Conservation (phyloP, 2,329 filamentous ascomycete species). For the Paracorniculantispora psalliotae region DNA sequence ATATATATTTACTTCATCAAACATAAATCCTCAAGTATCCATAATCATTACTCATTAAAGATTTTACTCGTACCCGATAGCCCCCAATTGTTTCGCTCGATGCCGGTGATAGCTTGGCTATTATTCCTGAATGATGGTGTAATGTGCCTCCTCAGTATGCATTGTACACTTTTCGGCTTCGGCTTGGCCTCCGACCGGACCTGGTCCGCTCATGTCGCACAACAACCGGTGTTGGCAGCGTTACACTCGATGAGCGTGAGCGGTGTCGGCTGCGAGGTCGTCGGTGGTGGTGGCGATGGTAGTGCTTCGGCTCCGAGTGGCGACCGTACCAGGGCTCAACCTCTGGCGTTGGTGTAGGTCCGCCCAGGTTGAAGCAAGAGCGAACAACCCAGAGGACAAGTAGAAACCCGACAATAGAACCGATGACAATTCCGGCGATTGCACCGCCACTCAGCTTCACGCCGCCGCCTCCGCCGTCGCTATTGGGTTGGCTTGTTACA, state of each 20-base stretch:
- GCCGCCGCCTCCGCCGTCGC: slow-evolving; percentile 16
- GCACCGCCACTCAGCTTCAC: slow-evolving; percentile 40
- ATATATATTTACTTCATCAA: neutral
- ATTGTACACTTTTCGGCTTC: neutral
- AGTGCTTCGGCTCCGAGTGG: slow-evolving; percentile 23
- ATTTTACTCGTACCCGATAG: too few relatives aligned
- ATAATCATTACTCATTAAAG: neutral
- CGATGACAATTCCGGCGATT: slow-evolving; percentile 48
- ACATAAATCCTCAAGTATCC: neutral
- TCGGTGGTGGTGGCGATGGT: slow-evolving; percentile 20
- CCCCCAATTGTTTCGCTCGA: too few relatives aligned
- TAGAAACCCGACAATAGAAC: slow-evolving; percentile 41
- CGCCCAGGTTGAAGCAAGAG: slow-evolving; percentile 37
- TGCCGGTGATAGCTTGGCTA: too few relatives aligned
- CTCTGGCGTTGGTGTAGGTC: slow-evolving; percentile 30
- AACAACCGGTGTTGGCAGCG: slow-evolving; percentile 21
- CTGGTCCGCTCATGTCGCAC: slow-evolving; percentile 1
- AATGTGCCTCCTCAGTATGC: neutral
- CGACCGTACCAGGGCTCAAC: slow-evolving; percentile 27
- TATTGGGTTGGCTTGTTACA: slow-evolving; percentile 16
- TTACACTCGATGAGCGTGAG: slow-evolving; percentile 20
- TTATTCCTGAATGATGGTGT: too few relatives aligned
- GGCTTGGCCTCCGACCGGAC: neutral
- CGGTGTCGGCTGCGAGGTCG: slow-evolving; percentile 19
- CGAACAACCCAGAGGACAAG: slow-evolving; percentile 43